A percentile compares a stretch with the other conserved stretches of the same genome.
These are phyloP conservation scores for Myxozyma sirexii DNA, from an alignment of 805 yeast genomes.

Conservation along the genomic window DNA sequence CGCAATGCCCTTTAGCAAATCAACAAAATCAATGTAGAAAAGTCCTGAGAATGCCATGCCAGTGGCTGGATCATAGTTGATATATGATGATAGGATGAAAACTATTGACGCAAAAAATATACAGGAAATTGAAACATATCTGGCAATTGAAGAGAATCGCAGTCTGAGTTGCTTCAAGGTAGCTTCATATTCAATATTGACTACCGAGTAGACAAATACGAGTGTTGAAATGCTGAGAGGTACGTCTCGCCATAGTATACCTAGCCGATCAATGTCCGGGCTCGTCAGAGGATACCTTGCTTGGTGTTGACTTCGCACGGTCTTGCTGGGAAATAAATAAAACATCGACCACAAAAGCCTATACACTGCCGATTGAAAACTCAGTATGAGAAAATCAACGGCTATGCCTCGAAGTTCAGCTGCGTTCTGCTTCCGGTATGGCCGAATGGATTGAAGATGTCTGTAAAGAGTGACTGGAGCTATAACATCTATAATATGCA, in stretches of 20 bases:
- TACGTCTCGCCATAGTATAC: neutral
- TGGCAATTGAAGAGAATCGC: conserved; percentile 15
- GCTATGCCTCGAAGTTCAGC: conserved; percentile 12
- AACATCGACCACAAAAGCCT: neutral
- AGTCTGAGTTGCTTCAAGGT: neutral
- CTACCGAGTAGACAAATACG: neutral
- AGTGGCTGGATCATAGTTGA: conserved; percentile 12
- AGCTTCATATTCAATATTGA: neutral
- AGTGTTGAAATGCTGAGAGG: neutral
- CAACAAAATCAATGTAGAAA: conserved; percentile 25
- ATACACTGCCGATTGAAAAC: neutral
- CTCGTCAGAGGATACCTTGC: conserved; percentile 7
- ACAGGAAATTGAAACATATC: neutral
- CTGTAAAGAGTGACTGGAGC: conserved; percentile 6
- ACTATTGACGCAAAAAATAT: neutral
- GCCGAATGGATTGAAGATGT: conserved; percentile 9
- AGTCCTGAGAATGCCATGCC: conserved; percentile 25
- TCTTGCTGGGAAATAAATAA: conserved; percentile 11
- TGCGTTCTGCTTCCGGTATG: neutral
- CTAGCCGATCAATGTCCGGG: neutral
- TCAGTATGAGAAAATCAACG: conserved; percentile 14
- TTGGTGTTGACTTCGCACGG: neutral
- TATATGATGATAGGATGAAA: conserved; percentile 2
- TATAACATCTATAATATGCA: neutral
- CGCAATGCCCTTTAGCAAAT: conserved; percentile 19